Percentiles rank a stretch among this genome's conserved stretches.
These are phyloP conservation scores for Paraphoma sp. DNA, from an alignment of 2,329 filamentous ascomycete species.

Conservation along the genomic window DNA sequence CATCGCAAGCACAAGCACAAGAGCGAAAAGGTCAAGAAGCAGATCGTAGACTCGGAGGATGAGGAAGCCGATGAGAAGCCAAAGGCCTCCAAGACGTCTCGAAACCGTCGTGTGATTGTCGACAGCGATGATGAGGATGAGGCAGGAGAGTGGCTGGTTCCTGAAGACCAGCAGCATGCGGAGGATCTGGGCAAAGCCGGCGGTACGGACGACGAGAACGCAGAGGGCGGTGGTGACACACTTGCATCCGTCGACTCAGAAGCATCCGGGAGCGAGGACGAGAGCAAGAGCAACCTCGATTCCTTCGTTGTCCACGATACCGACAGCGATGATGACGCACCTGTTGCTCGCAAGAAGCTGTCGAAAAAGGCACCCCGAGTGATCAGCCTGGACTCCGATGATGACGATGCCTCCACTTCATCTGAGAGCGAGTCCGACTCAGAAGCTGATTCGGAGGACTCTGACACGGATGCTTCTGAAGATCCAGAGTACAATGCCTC, in stretches of 20 bases:
- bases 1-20: conserved; percentile 53
- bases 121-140: conserved; percentile 73
- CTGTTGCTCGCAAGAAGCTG: conserved; percentile 32
- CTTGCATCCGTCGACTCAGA: conserved; percentile 75
- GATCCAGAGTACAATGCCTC: conserved; percentile 51
- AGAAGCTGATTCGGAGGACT: conserved; percentile 44
- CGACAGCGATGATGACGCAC: conserved; percentile 48
- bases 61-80: conserved; percentile 31
- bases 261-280: conserved; percentile 65
- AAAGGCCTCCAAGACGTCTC: conserved; percentile 24
- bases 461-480: conserved; percentile 52
- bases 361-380: conserved; percentile 54
- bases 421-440: conserved; percentile 50
- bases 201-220: conserved; percentile 86
- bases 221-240: conserved; percentile 84
- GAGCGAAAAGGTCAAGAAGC: conserved; percentile 45
- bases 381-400: conserved; percentile 61
- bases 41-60: conserved; percentile 45
- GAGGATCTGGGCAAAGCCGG: conserved; percentile 76
- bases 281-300: conserved; percentile 45
- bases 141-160: conserved; percentile 81
- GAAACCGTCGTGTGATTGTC: conserved; percentile 55
- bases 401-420: conserved; percentile 42
- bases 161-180: conserved; percentile 67
- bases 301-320: conserved; percentile 48